These are phyloP conservation scores for Metarhizium humberi DNA, from an alignment of 2,329 filamentous ascomycete genomes.

Conservation along the genomic window DNA sequence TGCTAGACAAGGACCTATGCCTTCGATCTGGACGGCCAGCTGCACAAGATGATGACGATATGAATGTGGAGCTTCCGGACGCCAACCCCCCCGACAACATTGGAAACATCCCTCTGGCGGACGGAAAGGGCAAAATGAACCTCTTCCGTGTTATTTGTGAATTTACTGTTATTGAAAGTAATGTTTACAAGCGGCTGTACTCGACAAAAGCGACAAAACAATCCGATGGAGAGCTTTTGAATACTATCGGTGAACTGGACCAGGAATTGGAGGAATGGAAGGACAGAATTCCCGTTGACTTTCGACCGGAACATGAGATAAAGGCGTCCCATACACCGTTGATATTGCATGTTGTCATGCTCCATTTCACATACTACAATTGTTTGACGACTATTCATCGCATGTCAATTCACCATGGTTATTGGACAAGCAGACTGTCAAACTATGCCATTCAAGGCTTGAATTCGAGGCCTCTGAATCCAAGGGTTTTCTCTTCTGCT, in stretches of 20 bases:
- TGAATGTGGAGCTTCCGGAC: constrained; percentile 93
- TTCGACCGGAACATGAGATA: constrained; percentile 95
- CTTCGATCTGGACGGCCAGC: constrained; percentile 50
- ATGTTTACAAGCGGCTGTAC: constrained; percentile 88
- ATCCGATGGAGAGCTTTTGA: constrained; percentile 83
- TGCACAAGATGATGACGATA: constrained; percentile 57
- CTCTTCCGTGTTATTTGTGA: constrained; percentile 89
- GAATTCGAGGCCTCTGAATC: constrained; percentile 84
- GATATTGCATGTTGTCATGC: constrained; percentile 86
- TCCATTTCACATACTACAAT: constrained; percentile 97
- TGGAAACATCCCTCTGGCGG: constrained; percentile 82
- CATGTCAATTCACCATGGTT: constrained; percentile 96
- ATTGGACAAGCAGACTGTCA: constrained; percentile 92
- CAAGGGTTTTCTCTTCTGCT: constrained; percentile 87
- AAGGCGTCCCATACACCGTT: constrained; percentile 84
- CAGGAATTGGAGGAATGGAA: constrained; percentile 90
- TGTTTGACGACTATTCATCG: constrained; percentile 95
- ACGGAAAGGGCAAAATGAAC: constrained; percentile 89
- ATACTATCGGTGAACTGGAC: constrained; percentile 92
- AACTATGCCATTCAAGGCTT: constrained; percentile 93
- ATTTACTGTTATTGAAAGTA: constrained; percentile 84
- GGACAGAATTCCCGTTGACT: constrained; percentile 87
- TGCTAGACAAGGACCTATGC: constrained; percentile 55
- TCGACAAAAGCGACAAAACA: constrained; percentile 87
- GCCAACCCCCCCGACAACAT: constrained; percentile 87